These are phyloP conservation scores for Penicillium daleae DNA, from an alignment of 495 filamentous ascomycete genomes.

Conservation along the genomic window DNA sequence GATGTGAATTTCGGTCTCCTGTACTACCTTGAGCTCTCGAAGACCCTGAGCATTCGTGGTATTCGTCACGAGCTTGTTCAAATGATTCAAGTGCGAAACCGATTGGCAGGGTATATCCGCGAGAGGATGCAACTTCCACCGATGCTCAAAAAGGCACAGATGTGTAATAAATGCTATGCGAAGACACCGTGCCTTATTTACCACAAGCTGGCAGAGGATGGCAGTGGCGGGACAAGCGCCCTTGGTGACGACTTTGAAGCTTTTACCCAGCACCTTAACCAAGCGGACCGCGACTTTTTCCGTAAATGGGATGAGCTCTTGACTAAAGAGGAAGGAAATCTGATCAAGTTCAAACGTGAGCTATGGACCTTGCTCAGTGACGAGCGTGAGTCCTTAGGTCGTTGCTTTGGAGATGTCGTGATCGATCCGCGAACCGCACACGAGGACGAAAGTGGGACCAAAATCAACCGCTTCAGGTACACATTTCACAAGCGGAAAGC, in stretches of 20 bases:
- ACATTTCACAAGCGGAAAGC: conserved; percentile 71
- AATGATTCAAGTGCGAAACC: conserved; percentile 96
- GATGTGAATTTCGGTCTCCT: conserved; percentile 86
- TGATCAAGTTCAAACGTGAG: conserved; percentile 80
- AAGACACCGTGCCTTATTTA: conserved; percentile 90
- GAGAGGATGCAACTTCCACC: conserved; percentile 78
- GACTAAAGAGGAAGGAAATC: conserved; percentile 90
- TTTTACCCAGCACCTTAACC: conserved; percentile 71
- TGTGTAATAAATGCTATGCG: conserved; percentile 84
- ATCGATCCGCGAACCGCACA: conserved; percentile 75
- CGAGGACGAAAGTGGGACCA: conserved; percentile 66
- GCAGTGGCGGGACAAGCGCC: conserved; percentile 77
- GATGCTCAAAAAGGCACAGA: conserved; percentile 77
- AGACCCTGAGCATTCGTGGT: conserved; percentile 80
- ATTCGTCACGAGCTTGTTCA: conserved; percentile 85
- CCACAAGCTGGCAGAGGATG: conserved; percentile 87
- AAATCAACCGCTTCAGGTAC: conserved; percentile 90
- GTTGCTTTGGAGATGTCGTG: conserved; percentile 74
- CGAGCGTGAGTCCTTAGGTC: conserved; percentile 83
- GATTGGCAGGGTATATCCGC: conserved; percentile 80
- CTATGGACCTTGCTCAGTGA: conserved; percentile 93
- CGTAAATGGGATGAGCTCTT: conserved; percentile 91
- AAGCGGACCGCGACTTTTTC: conserved; percentile 79
- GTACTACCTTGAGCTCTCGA: conserved; percentile 90
- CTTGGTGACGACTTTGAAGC: conserved; percentile 76